phyloP scores from a whole-genome alignment of 179 eudicot species.

The Spergularia azorica region DNA sequence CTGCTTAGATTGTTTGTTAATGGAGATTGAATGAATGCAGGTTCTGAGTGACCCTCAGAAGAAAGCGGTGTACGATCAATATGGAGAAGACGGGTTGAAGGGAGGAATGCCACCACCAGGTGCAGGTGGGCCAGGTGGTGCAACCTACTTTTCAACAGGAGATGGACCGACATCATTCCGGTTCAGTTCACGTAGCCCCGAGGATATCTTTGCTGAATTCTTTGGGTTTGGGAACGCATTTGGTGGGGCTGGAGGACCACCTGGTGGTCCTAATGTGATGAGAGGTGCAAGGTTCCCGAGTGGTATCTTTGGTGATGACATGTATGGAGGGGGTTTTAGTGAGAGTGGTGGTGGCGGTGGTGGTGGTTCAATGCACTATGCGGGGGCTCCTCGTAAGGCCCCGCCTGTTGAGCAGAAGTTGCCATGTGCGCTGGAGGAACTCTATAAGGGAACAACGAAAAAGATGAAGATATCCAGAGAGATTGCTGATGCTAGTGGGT shows the following conservation, averaged over 20 bases:
- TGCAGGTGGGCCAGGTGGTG: slow-evolving; percentile 55
- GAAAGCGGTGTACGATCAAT: slow-evolving; percentile 72
- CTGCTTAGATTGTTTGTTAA: not conserved
- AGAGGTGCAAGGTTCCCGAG: slow-evolving; percentile 48
- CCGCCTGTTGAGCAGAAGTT: slow-evolving; percentile 61
- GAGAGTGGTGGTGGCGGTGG: slow-evolving; percentile 47
- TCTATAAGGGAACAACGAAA: slow-evolving; percentile 67
- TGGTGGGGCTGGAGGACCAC: slow-evolving; percentile 33
- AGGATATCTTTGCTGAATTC: slow-evolving; percentile 77
- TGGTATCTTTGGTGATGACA: slow-evolving; percentile 51
- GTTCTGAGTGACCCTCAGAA: slow-evolving; percentile 79
- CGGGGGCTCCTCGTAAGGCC: slow-evolving; percentile 49
- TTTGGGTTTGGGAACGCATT: slow-evolving; percentile 67
- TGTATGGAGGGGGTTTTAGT: slow-evolving; percentile 42
- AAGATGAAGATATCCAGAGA: slow-evolving; percentile 79
- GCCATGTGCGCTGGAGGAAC: slow-evolving; percentile 67
- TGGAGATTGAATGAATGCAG: slow-evolving; percentile 31
- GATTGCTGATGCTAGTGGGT: slow-evolving; percentile 69
- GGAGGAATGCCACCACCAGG: slow-evolving; percentile 69
- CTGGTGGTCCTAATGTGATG: slow-evolving; percentile 37
- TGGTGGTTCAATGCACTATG: slow-evolving; percentile 39
- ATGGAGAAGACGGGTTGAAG: slow-evolving; percentile 77
- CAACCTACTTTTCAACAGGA: slow-evolving; percentile 58
- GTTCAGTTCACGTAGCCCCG: slow-evolving; percentile 61
- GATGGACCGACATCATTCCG: slow-evolving; percentile 57